Percentiles rank a stretch among this genome's conserved stretches.
Evolutionary conservation across 768 basidiomycete species (phyloP).

Genomic region (Termitomyces heimii): DNA sequence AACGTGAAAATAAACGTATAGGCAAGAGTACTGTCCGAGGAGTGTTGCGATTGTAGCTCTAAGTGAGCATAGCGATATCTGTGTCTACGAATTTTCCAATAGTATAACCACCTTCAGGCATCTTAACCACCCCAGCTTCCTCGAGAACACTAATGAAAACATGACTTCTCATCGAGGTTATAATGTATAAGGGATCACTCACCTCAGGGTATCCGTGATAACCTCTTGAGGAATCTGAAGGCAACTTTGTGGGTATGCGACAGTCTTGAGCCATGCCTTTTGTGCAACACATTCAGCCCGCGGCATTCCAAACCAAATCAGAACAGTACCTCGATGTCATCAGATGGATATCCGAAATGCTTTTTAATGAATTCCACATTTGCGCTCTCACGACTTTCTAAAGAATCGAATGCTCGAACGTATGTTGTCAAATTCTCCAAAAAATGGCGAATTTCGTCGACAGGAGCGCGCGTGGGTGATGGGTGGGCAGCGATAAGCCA

Average conservation of each 20-base stretch:
- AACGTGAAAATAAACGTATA: not conserved
- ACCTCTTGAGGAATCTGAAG: constrained; percentile 56
- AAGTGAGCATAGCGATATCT: constrained; percentile 46
- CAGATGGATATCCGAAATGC: constrained; percentile 75
- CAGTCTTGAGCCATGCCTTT: constrained; percentile 82
- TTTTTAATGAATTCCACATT: constrained; percentile 73
- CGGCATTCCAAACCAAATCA: not conserved
- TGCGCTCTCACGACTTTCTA: constrained; percentile 45
- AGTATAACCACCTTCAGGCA: constrained; percentile 48
- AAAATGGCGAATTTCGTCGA: constrained; percentile 49
- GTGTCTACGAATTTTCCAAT: constrained; percentile 52
- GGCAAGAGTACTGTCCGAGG: not conserved
- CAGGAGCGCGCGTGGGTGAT: constrained; percentile 45
- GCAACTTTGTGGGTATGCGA: constrained; percentile 68
- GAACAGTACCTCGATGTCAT: constrained; percentile 64
- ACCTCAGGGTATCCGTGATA: constrained; percentile 68
- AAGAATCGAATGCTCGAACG: constrained; percentile 61
- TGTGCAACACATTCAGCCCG: not conserved
- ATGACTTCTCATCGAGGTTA: not conserved
- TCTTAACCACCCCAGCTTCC: constrained; percentile 69
- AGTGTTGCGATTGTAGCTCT: constrained; percentile 7
- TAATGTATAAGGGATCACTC: constrained; percentile 16
- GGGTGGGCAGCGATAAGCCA: constrained; percentile 93
- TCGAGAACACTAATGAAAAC: constrained; percentile 52
- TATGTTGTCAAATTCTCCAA: constrained; percentile 55